phyloP scores from a whole-genome alignment of 345 rosid genomes.

The Gossypium herbaceum region DNA sequence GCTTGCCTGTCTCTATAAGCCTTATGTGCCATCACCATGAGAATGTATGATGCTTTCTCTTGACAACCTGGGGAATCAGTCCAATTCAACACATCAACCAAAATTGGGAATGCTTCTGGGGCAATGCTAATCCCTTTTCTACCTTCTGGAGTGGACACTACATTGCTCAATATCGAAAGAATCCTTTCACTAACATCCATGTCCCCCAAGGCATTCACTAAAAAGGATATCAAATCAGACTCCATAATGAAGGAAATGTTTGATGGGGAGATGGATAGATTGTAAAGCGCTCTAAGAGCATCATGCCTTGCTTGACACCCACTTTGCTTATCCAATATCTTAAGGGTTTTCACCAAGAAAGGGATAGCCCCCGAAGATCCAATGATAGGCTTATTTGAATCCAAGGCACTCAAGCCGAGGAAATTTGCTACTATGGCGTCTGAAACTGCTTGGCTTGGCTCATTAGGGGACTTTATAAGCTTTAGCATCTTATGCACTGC shows the following conservation, averaged over 20 bases:
- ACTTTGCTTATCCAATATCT: slow-evolving; percentile 32
- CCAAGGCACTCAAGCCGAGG: slow-evolving; percentile 87
- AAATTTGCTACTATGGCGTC: slow-evolving; percentile 90
- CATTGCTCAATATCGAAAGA: slow-evolving; percentile 75
- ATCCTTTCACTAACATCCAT: slow-evolving; percentile 90
- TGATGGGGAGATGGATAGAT: slow-evolving; percentile 64
- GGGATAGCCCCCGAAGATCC: slow-evolving; percentile 89
- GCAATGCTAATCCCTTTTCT: slow-evolving; percentile 60
- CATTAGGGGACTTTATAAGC: slow-evolving; percentile 63
- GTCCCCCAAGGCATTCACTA: slow-evolving; percentile 66
- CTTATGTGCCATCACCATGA: slow-evolving; percentile 96
- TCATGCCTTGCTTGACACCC: slow-evolving; percentile 77
- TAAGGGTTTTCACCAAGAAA: slow-evolving; percentile 61
- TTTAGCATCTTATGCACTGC: slow-evolving; percentile 91
- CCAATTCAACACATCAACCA: slow-evolving; percentile 91
- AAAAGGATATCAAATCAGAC: slow-evolving; percentile 53
- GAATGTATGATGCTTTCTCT: slow-evolving; percentile 76
- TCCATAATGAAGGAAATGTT: slow-evolving; percentile 59
- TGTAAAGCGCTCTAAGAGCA: slow-evolving; percentile 82
- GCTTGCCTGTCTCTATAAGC: slow-evolving; percentile 78
- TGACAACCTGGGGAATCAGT: slow-evolving; percentile 87
- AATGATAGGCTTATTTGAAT: slow-evolving; percentile 79
- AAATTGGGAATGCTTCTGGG: slow-evolving; percentile 57
- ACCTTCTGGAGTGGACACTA: slow-evolving; percentile 75
- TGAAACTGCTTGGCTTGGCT: slow-evolving; percentile 45